Evolutionary conservation across 164 flowering plant species (phyloP).

Genomic region (Nymphaea thermarum): DNA sequence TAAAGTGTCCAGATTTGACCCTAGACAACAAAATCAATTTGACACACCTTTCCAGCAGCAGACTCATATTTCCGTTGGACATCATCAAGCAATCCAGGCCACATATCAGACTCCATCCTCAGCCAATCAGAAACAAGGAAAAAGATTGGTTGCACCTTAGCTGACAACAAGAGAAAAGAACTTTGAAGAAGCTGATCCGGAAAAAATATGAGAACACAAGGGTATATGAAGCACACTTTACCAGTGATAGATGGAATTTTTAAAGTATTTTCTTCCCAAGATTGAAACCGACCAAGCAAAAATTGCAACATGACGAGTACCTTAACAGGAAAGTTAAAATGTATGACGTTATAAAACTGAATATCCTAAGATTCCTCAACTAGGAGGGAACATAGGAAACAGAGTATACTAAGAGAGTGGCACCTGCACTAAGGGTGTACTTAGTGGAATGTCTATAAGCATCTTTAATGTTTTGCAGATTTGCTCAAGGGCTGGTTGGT

Average conservation of each 20-base stretch:
- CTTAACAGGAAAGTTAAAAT: conserved; percentile 21
- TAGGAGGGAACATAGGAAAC: not conserved
- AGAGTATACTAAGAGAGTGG: not conserved
- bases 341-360: not conserved
- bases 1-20: too few relatives aligned
- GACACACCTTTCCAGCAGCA: conserved; percentile 69
- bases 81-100: conserved; percentile 81
- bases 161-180: conserved; percentile 17
- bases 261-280: conserved; percentile 48
- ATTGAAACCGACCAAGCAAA: conserved; percentile 31
- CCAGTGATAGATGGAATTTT: conserved; percentile 50
- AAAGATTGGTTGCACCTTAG: conserved; percentile 44
- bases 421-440: conserved; percentile 86
- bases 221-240: conserved; percentile 8
- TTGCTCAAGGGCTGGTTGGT: conserved; percentile 60
- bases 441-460: conserved; percentile 56
- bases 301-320: conserved; percentile 72
- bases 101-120: conserved; percentile 69
- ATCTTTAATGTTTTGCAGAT: conserved; percentile 43
- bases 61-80: conserved; percentile 53
- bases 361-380: not conserved
- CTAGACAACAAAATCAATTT: not conserved
- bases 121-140: conserved; percentile 58
- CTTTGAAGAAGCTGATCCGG: not conserved
- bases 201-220: not conserved